phyloP scores from a whole-genome alignment of 78 protist genomes.

The Dictyostelium purpureum region DNA sequence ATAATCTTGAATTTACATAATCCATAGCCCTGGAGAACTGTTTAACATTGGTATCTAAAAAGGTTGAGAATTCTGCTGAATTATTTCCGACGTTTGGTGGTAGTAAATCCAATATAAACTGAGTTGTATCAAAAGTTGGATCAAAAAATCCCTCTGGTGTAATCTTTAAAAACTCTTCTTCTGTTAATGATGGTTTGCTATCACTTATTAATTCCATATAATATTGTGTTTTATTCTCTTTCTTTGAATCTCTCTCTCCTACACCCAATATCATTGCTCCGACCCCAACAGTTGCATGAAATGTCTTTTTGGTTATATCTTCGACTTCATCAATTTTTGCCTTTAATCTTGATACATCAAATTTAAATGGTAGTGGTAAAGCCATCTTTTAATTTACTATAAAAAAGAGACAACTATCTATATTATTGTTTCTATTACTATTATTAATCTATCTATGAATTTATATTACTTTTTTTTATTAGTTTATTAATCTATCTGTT shows the following conservation, averaged over 20 bases:
- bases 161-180: slow-evolving; percentile 38
- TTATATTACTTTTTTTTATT: no score
- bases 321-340: slow-evolving; percentile 66
- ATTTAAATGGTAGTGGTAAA: slow-evolving; percentile 32
- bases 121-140: slow-evolving; percentile 15
- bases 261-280: slow-evolving; percentile 22
- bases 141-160: slow-evolving; percentile 64
- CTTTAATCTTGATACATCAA: slow-evolving; percentile 62
- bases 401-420: no score
- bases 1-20: slow-evolving; percentile 55
- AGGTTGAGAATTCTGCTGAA: slow-evolving; percentile 8
- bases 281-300: no score
- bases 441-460: no score
- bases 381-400: no score
- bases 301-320: slow-evolving; percentile 36
- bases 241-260: neutral
- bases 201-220: slow-evolving; percentile 26
- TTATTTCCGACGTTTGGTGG: neutral
- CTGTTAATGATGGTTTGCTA: slow-evolving; percentile 33
- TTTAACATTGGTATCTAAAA: slow-evolving; percentile 8
- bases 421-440: no score
- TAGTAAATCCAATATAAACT: slow-evolving; percentile 24
- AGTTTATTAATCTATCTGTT: no score
- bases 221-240: slow-evolving; percentile 38
- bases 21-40: slow-evolving; percentile 49